Base-by-base conservation (phyloP, 2,329 filamentous ascomycete genomes). In the Dryadomyces quercivorus region DNA sequence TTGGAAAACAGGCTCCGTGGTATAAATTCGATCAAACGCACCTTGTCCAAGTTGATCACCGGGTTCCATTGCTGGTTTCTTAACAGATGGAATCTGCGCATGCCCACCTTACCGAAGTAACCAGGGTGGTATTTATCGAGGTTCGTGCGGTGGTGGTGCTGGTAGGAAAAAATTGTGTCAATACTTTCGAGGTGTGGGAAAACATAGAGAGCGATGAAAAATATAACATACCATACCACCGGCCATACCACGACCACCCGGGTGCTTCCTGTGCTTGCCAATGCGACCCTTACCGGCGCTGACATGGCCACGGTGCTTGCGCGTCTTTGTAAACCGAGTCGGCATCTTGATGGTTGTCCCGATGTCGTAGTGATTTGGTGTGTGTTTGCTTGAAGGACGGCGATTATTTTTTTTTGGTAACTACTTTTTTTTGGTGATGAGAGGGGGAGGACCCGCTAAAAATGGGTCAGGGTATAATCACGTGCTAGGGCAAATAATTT, bases 41-140 rank as follows among this genome's bases (percentile, higher is more conserved):
- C 87, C 87, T 97, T 98, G 78, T 97, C 93, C 67, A 98, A 80
- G 82, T 98, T 98, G 85, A 98, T 86, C 66, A 89, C 82, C 63
- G 93, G 93, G 81, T 95, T 96, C 93, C 92, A 98, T 82, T 92
- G 90, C 72, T 94, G 86, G 81, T 92, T 92, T 70, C 84, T 81
- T 70, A 88, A 85, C 77, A 93, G 91, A 83, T 97, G 92, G 88
- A 95, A 96, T 79, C 92, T 85, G 70, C 88, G 81, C 87, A 92
- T 92, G 78, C 87, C 86, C 66, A 92, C 88, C 80, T 96, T 95
- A 77, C 89, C 89, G 77, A 96, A 97, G 88, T 97, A 97, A 89
- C 93, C 93, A 61, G 92, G 90, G 72, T 95, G 88, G 85, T 92
- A 94, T 76, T 93, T 91, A 65, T 75, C 73, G 59, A 75, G 63